A percentile compares a stretch with the other conserved stretches of the same genome.
These are phyloP conservation scores for Amauroascus niger DNA, from an alignment of 2,329 filamentous ascomycete species.

Conservation along the genomic window DNA sequence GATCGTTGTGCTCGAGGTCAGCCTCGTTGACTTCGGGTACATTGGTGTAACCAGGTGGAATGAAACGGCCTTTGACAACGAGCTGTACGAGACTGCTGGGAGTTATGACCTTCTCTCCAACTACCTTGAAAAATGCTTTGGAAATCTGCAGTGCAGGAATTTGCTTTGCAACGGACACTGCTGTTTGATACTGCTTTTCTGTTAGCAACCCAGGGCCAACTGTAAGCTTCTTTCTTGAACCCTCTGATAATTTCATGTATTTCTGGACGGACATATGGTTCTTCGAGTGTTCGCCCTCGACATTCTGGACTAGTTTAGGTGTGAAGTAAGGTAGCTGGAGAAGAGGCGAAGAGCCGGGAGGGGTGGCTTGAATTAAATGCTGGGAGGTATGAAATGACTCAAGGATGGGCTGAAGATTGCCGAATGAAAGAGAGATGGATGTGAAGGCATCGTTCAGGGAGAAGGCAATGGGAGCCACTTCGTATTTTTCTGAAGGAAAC, in stretches of 20 bases:
- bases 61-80: slow-evolving; percentile 86
- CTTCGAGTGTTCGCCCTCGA: slow-evolving; percentile 53
- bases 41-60: slow-evolving; percentile 70
- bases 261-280: slow-evolving; percentile 69
- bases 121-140: slow-evolving; percentile 97
- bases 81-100: slow-evolving; percentile 87
- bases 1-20: slow-evolving; percentile 84
- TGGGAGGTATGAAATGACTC: slow-evolving; percentile 75
- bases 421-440: slow-evolving; percentile 78
- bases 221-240: slow-evolving; percentile 60
- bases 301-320: slow-evolving; percentile 42
- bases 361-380: slow-evolving; percentile 77
- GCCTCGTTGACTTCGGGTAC: slow-evolving; percentile 64
- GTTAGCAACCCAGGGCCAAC: slow-evolving; percentile 61
- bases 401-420: slow-evolving; percentile 70
- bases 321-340: slow-evolving; percentile 87
- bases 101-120: slow-evolving; percentile 85
- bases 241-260: slow-evolving; percentile 76
- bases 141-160: slow-evolving; percentile 75
- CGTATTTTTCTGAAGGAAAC: slow-evolving; percentile 59
- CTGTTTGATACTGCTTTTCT: slow-evolving; percentile 65
- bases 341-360: slow-evolving; percentile 74
- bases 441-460: slow-evolving; percentile 77
- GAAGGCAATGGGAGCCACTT: slow-evolving; percentile 77
- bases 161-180: slow-evolving; percentile 68